Evolutionary conservation across 2,329 filamentous ascomycete species (phyloP), one percentile per base, ranked within the genome.

Genomic region (Thermomyces lanuginosus): DNA sequence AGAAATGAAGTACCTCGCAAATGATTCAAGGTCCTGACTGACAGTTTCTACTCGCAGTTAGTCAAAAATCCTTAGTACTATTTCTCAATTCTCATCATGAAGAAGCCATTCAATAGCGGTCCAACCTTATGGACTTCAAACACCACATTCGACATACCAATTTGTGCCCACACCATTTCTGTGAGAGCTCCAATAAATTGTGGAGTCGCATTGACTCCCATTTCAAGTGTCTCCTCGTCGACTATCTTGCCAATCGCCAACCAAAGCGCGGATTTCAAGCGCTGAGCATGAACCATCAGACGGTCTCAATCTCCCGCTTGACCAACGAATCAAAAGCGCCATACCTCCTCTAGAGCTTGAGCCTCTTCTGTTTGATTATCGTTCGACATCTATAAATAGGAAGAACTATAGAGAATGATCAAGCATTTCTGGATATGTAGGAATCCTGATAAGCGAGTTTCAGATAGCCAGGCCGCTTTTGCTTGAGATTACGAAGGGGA

Each of bases 111-210:
- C 10, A 20, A 7, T 20, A 20, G 18, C 18, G 10, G 10, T n/a
- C 18, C 18, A 20, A 20, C 7, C 10, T 7, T 7, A 10, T 20
- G 10, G 10, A 20, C 10, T 7, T 20, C 10, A 16, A 3, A 3
- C 7, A 2, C 8, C 14, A 27, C 7, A 21, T 6, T 5, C 23
- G 37, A 39, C 54, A 24, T 63, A 86, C 82, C 78, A 27, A 92
- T 77, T 40, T 92, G 83, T 1, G 73, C 68, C 72, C 80, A 92
- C 5, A 86, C 76, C 51, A 92, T 69, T 51, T 92, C 83, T 1
- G 80, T 89, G 45, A 91, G 52, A 0, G 77, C 70, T 6, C 76
- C 82, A 39, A 91, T 91, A 51, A 91, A 92, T 45, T 92, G 82
- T 2, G 81, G 81, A 14, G 86, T 92, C 5, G 84, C 81, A 51